A percentile compares a stretch with the other conserved stretches of the same genome.
Conservation (phyloP, 1,284 basidiomycete species). For the Fomitopsis palustris region DNA sequence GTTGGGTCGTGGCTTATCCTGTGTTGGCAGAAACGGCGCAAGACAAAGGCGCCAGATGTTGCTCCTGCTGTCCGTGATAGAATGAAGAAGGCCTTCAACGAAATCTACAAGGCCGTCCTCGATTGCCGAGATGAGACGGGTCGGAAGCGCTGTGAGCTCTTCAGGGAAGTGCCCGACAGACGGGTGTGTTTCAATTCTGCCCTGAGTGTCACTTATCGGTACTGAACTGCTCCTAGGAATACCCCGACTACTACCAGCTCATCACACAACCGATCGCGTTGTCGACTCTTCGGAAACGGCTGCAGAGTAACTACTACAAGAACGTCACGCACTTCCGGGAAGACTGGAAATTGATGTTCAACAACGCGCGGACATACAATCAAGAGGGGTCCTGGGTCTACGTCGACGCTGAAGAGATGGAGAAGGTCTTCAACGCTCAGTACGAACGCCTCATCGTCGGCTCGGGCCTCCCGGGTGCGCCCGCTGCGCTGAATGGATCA, state of each 20-base stretch:
- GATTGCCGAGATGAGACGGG: constrained; percentile 71
- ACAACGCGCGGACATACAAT: constrained; percentile 90
- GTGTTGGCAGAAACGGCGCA: constrained; percentile 70
- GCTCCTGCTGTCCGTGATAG: constrained; percentile 58
- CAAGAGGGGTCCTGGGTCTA: constrained; percentile 91
- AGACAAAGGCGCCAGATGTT: constrained; percentile 55
- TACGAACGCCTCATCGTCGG: constrained; percentile 58
- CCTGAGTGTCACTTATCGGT: background rate
- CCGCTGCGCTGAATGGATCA: constrained; percentile 25
- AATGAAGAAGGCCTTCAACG: constrained; percentile 84
- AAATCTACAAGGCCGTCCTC: constrained; percentile 78
- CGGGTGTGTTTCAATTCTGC: constrained; percentile 38
- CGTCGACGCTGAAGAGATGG: constrained; percentile 89
- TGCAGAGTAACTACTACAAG: constrained; percentile 74
- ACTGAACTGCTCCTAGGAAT: constrained; percentile 49
- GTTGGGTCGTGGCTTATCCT: background rate
- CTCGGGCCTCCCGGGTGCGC: constrained; percentile 72
- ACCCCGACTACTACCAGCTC: constrained; percentile 82
- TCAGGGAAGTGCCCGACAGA: constrained; percentile 77
- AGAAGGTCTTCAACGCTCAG: constrained; percentile 74
- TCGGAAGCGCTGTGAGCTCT: constrained; percentile 80
- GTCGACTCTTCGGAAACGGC: constrained; percentile 83
- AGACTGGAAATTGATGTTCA: constrained; percentile 90
- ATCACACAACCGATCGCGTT: constrained; percentile 81
- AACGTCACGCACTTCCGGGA: constrained; percentile 69